phyloP scores from a whole-genome alignment of 2,329 filamentous ascomycete species.

The Thielaviopsis musarum region DNA sequence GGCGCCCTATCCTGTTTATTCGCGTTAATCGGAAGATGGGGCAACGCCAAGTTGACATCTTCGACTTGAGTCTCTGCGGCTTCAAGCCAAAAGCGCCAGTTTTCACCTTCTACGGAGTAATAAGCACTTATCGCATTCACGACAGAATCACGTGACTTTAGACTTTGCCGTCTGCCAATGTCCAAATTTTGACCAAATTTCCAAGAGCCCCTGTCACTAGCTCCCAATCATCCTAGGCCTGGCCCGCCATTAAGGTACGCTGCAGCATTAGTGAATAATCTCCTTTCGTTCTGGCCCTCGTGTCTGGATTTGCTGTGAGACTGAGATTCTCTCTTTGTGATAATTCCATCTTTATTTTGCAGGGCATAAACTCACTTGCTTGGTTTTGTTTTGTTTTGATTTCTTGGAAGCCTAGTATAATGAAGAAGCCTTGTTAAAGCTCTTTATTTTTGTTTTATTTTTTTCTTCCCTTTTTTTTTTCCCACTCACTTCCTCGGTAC shows the following conservation, averaged over 20 bases:
- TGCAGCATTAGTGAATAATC: background rate
- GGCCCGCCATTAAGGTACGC: background rate
- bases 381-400: background rate
- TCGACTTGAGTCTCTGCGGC: background rate
- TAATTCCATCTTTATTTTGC: background rate
- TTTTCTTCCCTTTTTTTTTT: background rate
- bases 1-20: background rate
- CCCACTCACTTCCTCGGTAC: background rate
- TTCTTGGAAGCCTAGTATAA: background rate
- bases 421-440: background rate
- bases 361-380: background rate
- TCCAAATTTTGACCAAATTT: background rate
- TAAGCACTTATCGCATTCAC: background rate
- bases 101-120: too few species aligned
- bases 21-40: background rate
- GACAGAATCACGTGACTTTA: background rate
- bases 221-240: background rate
- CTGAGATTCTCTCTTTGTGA: background rate
- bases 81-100: background rate
- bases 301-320: background rate
- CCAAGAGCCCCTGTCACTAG: background rate
- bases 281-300: slow-evolving; percentile 4
- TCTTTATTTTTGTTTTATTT: background rate
- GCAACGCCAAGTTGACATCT: background rate
- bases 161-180: background rate